Evolutionary conservation across 306 rosid genomes (phyloP).

Genomic region (Vicia faba): DNA sequence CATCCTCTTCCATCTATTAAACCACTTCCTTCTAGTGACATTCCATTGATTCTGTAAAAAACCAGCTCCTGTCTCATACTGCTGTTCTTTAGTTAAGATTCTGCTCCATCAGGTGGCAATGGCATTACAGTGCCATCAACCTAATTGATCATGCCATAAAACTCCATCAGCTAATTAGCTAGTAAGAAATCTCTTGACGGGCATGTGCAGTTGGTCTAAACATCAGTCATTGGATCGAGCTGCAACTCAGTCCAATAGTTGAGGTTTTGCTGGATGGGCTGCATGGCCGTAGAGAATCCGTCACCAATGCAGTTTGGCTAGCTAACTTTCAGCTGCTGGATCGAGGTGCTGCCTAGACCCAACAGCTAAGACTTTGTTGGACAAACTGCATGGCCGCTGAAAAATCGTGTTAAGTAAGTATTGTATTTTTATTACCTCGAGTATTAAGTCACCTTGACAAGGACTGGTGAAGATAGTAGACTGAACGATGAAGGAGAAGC

Average conservation of each 20-base stretch:
- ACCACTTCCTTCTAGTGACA: slow-evolving; percentile 79
- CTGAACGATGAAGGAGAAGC: slow-evolving; percentile 66
- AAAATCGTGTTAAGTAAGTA: neutral
- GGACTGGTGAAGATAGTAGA: slow-evolving; percentile 85
- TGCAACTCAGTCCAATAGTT: neutral
- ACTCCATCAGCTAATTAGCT: slow-evolving; percentile 6
- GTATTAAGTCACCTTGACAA: slow-evolving; percentile 57
- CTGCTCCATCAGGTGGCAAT: slow-evolving; percentile 96
- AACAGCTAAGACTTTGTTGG: too few species aligned
- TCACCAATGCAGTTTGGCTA: too few species aligned
- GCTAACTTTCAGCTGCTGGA: too few species aligned
- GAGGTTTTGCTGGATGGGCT: neutral
- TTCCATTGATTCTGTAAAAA: slow-evolving; percentile 68
- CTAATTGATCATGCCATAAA: slow-evolving; percentile 42
- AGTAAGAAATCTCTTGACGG: neutral
- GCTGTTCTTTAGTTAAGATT: slow-evolving; percentile 68
- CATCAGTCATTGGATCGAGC: neutral
- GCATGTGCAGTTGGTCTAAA: neutral
- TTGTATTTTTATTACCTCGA: slow-evolving; percentile 54
- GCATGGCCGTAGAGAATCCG: neutral
- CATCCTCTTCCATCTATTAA: slow-evolving; percentile 91
- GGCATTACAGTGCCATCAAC: slow-evolving; percentile 80
- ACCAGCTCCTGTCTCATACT: slow-evolving; percentile 80
- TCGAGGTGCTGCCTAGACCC: too few species aligned
- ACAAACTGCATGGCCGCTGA: too few species aligned